Evolutionary conservation across 75 land plant species (phyloP).

Genomic region (Isoetes taiwanensis): DNA sequence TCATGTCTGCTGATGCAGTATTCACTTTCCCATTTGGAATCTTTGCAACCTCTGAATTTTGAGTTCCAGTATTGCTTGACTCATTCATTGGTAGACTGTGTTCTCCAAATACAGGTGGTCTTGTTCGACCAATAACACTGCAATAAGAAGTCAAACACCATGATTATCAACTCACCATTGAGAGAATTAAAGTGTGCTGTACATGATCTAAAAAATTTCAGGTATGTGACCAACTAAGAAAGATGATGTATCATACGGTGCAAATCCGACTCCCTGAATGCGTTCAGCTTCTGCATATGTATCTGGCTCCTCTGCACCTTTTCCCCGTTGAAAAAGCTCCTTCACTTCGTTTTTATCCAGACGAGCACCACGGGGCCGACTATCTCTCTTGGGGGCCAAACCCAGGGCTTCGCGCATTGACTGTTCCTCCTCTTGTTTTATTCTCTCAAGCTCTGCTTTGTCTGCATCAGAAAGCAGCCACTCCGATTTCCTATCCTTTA

Average conservation of each 20-base stretch:
- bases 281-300: slow-evolving; percentile 80
- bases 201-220: too few relatives aligned
- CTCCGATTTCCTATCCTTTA: slow-evolving; percentile 46
- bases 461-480: slow-evolving; percentile 30
- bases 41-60: too few relatives aligned
- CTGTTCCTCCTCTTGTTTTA: slow-evolving; percentile 85
- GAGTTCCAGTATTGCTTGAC: too few relatives aligned
- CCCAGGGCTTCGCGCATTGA: slow-evolving; percentile 85
- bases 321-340: slow-evolving; percentile 76
- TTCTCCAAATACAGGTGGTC: too few relatives aligned
- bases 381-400: slow-evolving; percentile 70
- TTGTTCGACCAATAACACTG: too few relatives aligned
- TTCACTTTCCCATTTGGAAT: too few relatives aligned
- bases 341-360: slow-evolving; percentile 76
- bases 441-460: slow-evolving; percentile 62
- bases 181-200: too few relatives aligned
- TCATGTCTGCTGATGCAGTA: too few relatives aligned
- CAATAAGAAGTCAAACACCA: too few relatives aligned
- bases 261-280: slow-evolving; percentile 85
- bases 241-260: slow-evolving; percentile 35
- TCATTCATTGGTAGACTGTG: too few relatives aligned
- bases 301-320: slow-evolving; percentile 71
- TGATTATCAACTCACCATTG: too few relatives aligned
- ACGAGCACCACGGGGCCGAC: slow-evolving; percentile 45
- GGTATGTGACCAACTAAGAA: too few relatives aligned